Evolutionary conservation across 1,284 basidiomycete species (phyloP), one percentile per base, ranked within the genome.

Genomic region (Cryptococcus floricola): DNA sequence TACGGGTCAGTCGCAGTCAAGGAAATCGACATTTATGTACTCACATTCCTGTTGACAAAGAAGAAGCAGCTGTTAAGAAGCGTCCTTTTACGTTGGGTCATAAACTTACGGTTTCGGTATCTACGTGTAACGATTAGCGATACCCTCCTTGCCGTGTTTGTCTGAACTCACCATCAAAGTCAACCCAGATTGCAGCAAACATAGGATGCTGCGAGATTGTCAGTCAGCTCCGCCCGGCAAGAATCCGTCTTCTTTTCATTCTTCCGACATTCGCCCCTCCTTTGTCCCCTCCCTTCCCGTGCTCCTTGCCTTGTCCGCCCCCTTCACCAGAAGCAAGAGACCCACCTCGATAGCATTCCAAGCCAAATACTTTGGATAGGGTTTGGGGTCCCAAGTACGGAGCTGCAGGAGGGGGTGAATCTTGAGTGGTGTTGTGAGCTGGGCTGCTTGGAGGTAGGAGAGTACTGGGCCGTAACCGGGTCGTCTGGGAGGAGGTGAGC

Each of bases 141-240:
- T 16, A 18, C 14, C 19, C 23, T 14, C 38, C 18, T 13, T 49
- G 37, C 42, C 47, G 31, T 42, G n/a, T 28, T 13, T 8, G 27
- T 14, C 38, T 6, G 14, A 16, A 56, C 59, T 55, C 38, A 62
- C 63, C 70, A 60, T 72, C 70, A 50, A 56, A 72, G 45, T 73
- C 70, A 6, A 70, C 69, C 71, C 69, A 75, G 43, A 73, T 71
- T 23, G 71, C 71, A 6, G 73, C 73, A 52, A 74, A 74, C 69
- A 72, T 73, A 13, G 73, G 73, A 50, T 74, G 71, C 66, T 69
- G 37, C 31, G 10, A n/a, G 7, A 56, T 27, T 56, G 52, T 28
- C 41, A 14, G 42, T 52, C 37, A 52, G 46, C 47, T 6, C 16
- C 39, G 38, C 37, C 45, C 34, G 8, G 6, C 14, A 19, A 14